Percentiles rank a stretch among this genome's conserved stretches.
Conservation (phyloP, 257 asterid species). For the Capsicum rhomboideum region DNA sequence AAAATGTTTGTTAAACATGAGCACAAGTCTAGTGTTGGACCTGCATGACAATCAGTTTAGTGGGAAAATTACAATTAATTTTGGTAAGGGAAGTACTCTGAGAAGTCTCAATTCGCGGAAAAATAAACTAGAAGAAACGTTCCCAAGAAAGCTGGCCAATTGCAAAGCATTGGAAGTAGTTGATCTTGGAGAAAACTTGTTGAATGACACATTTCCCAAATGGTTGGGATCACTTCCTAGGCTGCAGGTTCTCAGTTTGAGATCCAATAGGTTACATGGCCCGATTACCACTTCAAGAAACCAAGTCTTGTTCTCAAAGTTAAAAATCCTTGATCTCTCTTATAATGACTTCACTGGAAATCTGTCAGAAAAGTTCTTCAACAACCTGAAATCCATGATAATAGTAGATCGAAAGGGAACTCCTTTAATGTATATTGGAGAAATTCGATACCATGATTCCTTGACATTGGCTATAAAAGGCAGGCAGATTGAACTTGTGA, state of each 20-base stretch:
- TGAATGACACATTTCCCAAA: conserved; percentile 23
- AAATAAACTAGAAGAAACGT: conserved; percentile 16
- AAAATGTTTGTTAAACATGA: neutral
- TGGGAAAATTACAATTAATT: conserved; percentile 5
- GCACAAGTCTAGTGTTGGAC: conserved; percentile 5
- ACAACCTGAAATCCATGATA: conserved; percentile 9
- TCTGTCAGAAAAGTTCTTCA: conserved; percentile 4
- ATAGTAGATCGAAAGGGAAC: neutral
- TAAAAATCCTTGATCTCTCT: conserved; percentile 21
- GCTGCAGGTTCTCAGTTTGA: conserved; percentile 20
- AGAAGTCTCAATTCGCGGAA: conserved; percentile 8
- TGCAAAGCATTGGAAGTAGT: conserved; percentile 19
- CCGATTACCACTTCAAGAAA: neutral
- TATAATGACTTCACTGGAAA: conserved; percentile 15
- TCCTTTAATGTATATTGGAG: conserved; percentile 1
- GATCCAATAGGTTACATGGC: conserved; percentile 18
- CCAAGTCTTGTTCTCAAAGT: neutral
- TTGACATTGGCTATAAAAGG: conserved; percentile 6
- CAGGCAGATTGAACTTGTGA: neutral
- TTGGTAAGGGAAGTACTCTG: conserved; percentile 10
- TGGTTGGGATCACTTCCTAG: conserved; percentile 16
- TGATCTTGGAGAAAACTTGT: conserved; percentile 16
- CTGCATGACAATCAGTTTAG: neutral
- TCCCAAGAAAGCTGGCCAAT: conserved; percentile 14
- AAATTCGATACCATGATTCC: conserved; percentile 9